Conservation (phyloP, 1,284 basidiomycete genomes). For the Cryptococcus sp. region DNA sequence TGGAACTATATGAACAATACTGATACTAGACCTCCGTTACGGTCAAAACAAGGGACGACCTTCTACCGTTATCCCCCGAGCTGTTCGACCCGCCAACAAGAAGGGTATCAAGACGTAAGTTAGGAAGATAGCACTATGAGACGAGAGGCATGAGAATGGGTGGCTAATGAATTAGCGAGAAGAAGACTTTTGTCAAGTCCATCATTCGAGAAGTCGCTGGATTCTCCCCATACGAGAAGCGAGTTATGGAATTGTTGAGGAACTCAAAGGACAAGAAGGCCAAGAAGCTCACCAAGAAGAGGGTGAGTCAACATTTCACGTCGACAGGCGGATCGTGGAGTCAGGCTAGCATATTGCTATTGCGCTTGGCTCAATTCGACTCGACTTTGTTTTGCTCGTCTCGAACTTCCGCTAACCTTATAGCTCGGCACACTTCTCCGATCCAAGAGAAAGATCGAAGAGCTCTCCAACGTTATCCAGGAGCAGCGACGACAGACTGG, state of each 20-base stretch:
- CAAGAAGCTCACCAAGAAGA: conserved; percentile 95
- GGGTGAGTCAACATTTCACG: conserved; percentile 57
- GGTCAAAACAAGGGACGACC: conserved; percentile 92
- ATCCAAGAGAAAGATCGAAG: conserved; percentile 96
- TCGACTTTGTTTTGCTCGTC: too few species aligned
- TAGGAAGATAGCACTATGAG: too few species aligned
- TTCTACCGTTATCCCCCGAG: conserved; percentile 79
- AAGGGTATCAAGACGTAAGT: conserved; percentile 70
- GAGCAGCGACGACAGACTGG: conserved; percentile 49
- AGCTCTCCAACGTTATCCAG: conserved; percentile 84
- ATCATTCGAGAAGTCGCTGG: conserved; percentile 93
- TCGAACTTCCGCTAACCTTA: too few species aligned
- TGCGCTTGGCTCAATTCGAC: too few species aligned
- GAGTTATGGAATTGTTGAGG: conserved; percentile 97
- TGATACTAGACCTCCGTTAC: conserved; percentile 71
- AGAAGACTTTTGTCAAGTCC: conserved; percentile 85
- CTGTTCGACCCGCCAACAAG: conserved; percentile 77
- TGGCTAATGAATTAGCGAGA: conserved; percentile 45
- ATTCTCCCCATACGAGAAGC: conserved; percentile 97
- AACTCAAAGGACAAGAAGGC: conserved; percentile 99
- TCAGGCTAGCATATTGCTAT: too few species aligned
- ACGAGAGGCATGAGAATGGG: too few species aligned
- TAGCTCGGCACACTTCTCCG: conserved; percentile 92
- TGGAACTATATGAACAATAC: not conserved
- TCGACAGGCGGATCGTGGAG: not conserved